These are phyloP conservation scores for Piloderma croceum DNA, from an alignment of 768 basidiomycete genomes.

Conservation along the genomic window DNA sequence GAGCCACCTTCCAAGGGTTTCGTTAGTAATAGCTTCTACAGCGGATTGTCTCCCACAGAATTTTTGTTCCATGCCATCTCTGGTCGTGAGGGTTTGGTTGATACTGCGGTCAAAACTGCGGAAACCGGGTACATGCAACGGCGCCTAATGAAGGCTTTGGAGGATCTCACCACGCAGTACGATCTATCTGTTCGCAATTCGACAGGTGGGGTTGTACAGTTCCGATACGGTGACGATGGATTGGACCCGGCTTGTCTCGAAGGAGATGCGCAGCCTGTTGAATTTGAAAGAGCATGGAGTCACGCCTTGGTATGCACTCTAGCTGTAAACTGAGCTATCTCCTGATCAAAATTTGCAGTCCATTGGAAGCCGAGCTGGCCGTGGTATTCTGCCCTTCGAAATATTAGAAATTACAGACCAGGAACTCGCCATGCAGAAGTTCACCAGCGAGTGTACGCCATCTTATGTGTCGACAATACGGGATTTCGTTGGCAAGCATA, in stretches of 20 bases:
- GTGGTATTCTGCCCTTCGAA: conserved; percentile 80
- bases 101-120: conserved; percentile 99
- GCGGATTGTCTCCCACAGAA: conserved; percentile 86
- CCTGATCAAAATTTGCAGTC: too few relatives aligned
- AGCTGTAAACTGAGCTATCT: too few relatives aligned
- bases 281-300: conserved; percentile 80
- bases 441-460: conserved; percentile 63
- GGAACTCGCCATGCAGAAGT: conserved; percentile 53
- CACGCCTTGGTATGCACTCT: conserved; percentile 79
- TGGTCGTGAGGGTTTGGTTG: conserved; percentile 95
- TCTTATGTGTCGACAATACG: conserved; percentile 66
- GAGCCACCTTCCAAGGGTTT: conserved; percentile 98
- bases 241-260: conserved; percentile 95
- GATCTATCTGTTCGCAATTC: conserved; percentile 95
- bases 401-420: conserved; percentile 66
- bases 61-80: conserved; percentile 99
- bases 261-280: conserved; percentile 91
- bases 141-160: conserved; percentile 96
- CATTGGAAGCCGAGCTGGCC: conserved; percentile 50
- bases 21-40: conserved; percentile 95
- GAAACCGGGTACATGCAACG: conserved; percentile 99
- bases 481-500: conserved; percentile 60
- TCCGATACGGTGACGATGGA: conserved; percentile 94
- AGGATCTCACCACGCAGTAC: conserved; percentile 94
- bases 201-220: conserved; percentile 92